These are phyloP conservation scores for Didymella glomerata DNA, from an alignment of 2,329 filamentous ascomycete species.

Conservation along the genomic window DNA sequence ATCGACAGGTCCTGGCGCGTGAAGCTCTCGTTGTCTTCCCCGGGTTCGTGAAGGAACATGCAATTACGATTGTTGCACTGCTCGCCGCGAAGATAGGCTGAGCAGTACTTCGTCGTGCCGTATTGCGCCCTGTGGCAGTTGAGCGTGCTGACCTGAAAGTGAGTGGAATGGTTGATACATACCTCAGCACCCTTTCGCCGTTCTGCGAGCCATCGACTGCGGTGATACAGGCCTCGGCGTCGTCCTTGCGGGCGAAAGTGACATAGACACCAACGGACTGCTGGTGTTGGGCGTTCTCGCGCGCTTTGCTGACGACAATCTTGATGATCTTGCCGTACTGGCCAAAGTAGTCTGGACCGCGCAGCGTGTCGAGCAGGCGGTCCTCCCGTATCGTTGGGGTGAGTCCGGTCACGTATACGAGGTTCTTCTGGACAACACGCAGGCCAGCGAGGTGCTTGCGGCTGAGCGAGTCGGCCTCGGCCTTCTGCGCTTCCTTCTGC, in stretches of 20 bases:
- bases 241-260: conserved; percentile 92
- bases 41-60: conserved; percentile 97
- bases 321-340: conserved; percentile 99
- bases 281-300: conserved; percentile 73
- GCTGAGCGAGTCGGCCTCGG: conserved; percentile 93
- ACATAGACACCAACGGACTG: conserved; percentile 97
- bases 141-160: conserved; percentile 24
- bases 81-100: conserved; percentile 93
- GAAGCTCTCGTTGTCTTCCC: conserved; percentile 98
- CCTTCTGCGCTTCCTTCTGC: conserved; percentile 95
- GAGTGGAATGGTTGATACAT: conserved; percentile 41
- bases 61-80: conserved; percentile 94
- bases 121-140: conserved; percentile 66
- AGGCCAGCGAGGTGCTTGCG: conserved; percentile 96
- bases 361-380: conserved; percentile 86
- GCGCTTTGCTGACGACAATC: conserved; percentile 97
- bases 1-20: conserved; percentile 93
- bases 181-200: conserved; percentile 83
- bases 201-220: conserved; percentile 94
- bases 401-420: conserved; percentile 96
- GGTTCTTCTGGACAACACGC: conserved; percentile 95
- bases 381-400: conserved; percentile 93
- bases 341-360: conserved; percentile 92
- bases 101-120: conserved; percentile 98
- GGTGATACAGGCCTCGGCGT: conserved; percentile 87